Evolutionary conservation across 345 rosid genomes (phyloP), one percentile per base, ranked within the genome.

Genomic region (Hevea brasiliensis): DNA sequence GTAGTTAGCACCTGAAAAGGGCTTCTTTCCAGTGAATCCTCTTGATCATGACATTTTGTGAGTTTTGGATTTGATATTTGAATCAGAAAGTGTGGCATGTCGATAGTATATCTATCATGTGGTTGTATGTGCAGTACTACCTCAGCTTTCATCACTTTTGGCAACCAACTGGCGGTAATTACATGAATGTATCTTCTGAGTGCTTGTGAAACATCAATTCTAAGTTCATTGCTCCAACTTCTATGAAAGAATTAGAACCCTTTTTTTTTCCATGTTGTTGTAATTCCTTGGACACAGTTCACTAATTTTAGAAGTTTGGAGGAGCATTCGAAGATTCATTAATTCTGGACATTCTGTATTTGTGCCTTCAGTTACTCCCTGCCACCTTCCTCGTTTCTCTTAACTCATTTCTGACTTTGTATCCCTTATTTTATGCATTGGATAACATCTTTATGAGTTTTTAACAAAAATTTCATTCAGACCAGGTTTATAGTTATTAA

Each of bases 191-290:
- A 10, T 47, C 7, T 21, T 65, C 71, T 53, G 29, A n/a, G 42
- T 51, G 47, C 62, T 69, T 7, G 3, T 56, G 72, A 55, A 55
- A 54, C 61, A 37, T 32, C n/a, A 68, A 55, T 37, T 12, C 15
- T 6, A 3, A 29, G 15, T 51, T 67, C n/a, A 53, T 3, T 21
- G 15, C 20, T 54, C 12, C 32, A 53, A 35, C 32, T 40, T 21
- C n/a, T 35, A 18, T 48, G 29, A 17, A 50, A 66, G 14, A 2
- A 47, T 47, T 26, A 41, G 9, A 47, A 13, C 11, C 5, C n/a
- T n/a, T n/a, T n/a, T n/a, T n/a, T 48, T 68, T 26, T 55, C 50
- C 18, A 54, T 12, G 15, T 13, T 26, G 5, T 63, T 63, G 18
- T 55, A 37, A 27, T 21, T 32, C 56, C 69, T 26, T 12, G 7